These are phyloP conservation scores for Trichosanthes truncata DNA, from an alignment of 306 rosid genomes.

Conservation along the genomic window DNA sequence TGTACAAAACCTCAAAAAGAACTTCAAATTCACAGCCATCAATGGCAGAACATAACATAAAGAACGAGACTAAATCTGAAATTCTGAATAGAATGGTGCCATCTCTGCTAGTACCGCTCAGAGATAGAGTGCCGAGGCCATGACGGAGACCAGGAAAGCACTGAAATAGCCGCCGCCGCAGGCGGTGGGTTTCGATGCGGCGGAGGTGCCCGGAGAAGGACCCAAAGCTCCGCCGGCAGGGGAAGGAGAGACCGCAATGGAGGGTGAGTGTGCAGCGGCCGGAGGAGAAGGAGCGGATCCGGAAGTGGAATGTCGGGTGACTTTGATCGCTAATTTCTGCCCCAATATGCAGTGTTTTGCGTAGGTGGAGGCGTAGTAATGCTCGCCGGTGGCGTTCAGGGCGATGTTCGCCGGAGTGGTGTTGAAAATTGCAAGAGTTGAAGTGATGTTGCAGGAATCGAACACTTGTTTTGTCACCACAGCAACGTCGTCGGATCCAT, in stretches of 20 bases:
- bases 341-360: slow-evolving; percentile 28
- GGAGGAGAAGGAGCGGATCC: slow-evolving; percentile 5
- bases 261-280: slow-evolving; percentile 10
- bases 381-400: slow-evolving; percentile 23
- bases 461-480: slow-evolving; percentile 33
- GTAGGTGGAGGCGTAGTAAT: slow-evolving; percentile 46
- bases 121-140: neutral
- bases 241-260: slow-evolving; percentile 17
- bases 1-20: too few species aligned
- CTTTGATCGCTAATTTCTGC: slow-evolving; percentile 43
- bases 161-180: slow-evolving; percentile 8
- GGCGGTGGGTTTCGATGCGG: slow-evolving; percentile 11
- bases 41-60: too few species aligned
- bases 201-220: slow-evolving; percentile 17
- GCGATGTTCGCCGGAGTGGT: slow-evolving; percentile 28
- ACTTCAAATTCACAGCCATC: too few species aligned
- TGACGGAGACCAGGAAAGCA: neutral
- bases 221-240: slow-evolving; percentile 10
- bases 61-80: too few species aligned
- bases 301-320: slow-evolving; percentile 18
- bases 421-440: slow-evolving; percentile 9
- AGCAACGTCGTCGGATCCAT: slow-evolving; percentile 38
- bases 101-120: neutral
- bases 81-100: too few species aligned
- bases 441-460: slow-evolving; percentile 30